These are phyloP conservation scores for Xylaria flabelliformis DNA, from an alignment of 495 filamentous ascomycete species.

Conservation along the genomic window DNA sequence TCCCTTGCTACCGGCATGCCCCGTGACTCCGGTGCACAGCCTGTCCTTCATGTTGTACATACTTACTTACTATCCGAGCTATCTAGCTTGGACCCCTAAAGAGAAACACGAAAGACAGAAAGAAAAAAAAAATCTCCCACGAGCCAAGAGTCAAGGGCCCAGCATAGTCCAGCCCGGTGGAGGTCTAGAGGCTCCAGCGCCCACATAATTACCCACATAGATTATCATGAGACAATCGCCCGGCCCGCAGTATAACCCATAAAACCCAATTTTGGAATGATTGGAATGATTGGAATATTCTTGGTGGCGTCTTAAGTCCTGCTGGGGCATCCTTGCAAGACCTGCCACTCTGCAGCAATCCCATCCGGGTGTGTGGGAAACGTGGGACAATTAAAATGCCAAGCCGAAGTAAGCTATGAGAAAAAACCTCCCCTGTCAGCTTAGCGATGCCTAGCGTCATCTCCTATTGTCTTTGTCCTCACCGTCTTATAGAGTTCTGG, in stretches of 20 bases:
- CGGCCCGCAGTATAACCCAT: constrained; percentile 11
- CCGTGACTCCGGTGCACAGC: constrained; percentile 12
- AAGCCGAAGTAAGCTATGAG: constrained; percentile 11
- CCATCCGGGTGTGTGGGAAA: constrained; percentile 17
- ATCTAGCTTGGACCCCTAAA: constrained; percentile 8
- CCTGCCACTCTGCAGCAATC: constrained; percentile 19
- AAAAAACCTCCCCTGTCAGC: constrained; percentile 10
- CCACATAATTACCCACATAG: constrained; percentile 20
- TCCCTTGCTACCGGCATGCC: background rate
- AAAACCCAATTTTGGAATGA: constrained; percentile 18
- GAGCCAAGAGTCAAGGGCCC: constrained; percentile 21
- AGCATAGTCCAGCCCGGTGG: constrained; percentile 8
- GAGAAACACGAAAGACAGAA: background rate
- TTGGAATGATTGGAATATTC: constrained; percentile 5
- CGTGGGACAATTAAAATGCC: constrained; percentile 6
- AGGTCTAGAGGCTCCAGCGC: constrained; percentile 20
- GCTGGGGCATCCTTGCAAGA: background rate
- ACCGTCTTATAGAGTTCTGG: constrained; percentile 7
- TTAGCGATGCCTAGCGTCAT: constrained; percentile 12
- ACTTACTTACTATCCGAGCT: background rate
- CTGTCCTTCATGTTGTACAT: background rate
- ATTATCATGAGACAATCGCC: constrained; percentile 21
- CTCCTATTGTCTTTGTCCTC: background rate
- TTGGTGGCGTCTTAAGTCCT: background rate
- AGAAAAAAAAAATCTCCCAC: constrained; percentile 16